Percentiles rank a stretch among this genome's conserved stretches.
Conservation (phyloP, 176 grass and related monocot species). For the Urochloa ruziziensis region DNA sequence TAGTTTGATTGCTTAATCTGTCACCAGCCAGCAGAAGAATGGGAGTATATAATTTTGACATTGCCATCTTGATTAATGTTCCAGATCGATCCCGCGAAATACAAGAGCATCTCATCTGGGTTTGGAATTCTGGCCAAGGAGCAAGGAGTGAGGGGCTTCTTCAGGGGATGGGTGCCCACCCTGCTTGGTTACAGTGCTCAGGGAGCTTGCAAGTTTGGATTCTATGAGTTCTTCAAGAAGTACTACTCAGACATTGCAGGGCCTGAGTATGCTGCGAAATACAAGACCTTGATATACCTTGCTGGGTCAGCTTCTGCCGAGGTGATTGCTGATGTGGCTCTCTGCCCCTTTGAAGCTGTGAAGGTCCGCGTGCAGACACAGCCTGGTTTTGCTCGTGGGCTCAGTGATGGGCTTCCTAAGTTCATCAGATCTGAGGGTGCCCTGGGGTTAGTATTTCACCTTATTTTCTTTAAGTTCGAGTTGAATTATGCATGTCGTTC, state of each 20-base stretch:
- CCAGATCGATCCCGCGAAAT: slow-evolving; percentile 65
- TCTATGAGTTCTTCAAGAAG: slow-evolving; percentile 79
- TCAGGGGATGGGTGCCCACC: slow-evolving; percentile 71
- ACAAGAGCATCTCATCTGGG: slow-evolving; percentile 69
- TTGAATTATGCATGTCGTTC: background rate
- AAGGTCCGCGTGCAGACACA: slow-evolving; percentile 75
- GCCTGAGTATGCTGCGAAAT: slow-evolving; percentile 54
- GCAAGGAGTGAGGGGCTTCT: slow-evolving; percentile 65
- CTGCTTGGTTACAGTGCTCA: slow-evolving; percentile 71
- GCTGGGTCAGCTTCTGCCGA: slow-evolving; percentile 64
- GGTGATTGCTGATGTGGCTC: slow-evolving; percentile 62
- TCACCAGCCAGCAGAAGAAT: background rate
- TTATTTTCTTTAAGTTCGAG: background rate
- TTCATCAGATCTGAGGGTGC: slow-evolving; percentile 62
- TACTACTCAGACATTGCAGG: slow-evolving; percentile 74
- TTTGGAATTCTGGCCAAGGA: slow-evolving; percentile 66
- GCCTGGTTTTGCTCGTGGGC: slow-evolving; percentile 63
- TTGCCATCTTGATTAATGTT: background rate
- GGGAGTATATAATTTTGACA: background rate
- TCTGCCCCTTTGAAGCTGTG: slow-evolving; percentile 69
- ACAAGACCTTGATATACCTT: slow-evolving; percentile 73
- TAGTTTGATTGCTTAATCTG: background rate
- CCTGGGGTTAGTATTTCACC: slow-evolving; percentile 37
- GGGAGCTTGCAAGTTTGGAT: slow-evolving; percentile 73
- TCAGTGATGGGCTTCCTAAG: slow-evolving; percentile 61